Percentiles rank a stretch among this genome's conserved stretches.
Conservation (phyloP, 1,284 basidiomycete genomes). For the Boletus subluridellus region DNA sequence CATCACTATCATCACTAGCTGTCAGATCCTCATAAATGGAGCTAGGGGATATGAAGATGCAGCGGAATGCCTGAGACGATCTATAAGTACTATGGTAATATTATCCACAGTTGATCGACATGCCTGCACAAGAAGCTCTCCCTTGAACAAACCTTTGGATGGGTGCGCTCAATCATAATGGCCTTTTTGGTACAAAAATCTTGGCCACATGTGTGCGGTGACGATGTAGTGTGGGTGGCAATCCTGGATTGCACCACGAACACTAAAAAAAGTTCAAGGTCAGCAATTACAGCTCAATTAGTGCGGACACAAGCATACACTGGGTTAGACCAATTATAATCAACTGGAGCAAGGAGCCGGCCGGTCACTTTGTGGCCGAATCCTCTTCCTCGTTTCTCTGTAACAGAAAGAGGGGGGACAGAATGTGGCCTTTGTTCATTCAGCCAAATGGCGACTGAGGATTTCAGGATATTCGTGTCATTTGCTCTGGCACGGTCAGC, state of each 20-base stretch:
- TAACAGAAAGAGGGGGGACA: constrained; percentile 1
- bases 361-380: constrained; percentile 30
- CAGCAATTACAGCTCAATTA: too few relatives aligned
- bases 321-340: constrained; percentile 27
- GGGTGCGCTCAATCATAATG: not conserved
- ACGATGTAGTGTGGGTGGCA: not conserved
- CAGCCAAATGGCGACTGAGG: constrained; percentile 22
- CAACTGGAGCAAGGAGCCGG: constrained; percentile 25
- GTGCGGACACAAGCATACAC: too few relatives aligned
- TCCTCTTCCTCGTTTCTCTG: constrained; percentile 14
- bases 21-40: too few relatives aligned
- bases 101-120: not conserved
- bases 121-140: not conserved
- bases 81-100: not conserved
- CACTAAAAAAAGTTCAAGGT: too few relatives aligned
- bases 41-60: not conserved
- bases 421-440: constrained; percentile 9
- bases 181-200: not conserved
- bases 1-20: too few relatives aligned
- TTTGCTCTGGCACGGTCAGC: constrained; percentile 19
- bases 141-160: not conserved
- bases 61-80: not conserved
- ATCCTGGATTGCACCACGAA: too few relatives aligned
- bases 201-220: not conserved
- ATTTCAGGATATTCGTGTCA: constrained; percentile 16